Base-by-base conservation (phyloP, 768 basidiomycete species). In the Mycena pura region DNA sequence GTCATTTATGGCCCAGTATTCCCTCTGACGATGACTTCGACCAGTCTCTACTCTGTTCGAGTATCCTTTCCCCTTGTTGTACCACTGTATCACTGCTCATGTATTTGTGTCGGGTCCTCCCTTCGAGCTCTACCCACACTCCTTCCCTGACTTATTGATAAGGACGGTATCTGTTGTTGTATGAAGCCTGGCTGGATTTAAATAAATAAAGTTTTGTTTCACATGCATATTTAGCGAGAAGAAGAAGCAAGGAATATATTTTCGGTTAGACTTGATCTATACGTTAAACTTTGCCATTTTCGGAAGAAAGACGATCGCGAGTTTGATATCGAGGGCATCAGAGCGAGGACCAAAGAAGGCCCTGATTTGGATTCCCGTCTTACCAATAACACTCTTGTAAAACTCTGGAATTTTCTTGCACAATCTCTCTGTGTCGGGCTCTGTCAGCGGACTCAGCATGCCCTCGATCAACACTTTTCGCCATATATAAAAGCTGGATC, bases 1-100 rank as follows among this genome's bases (percentile, higher is more conserved):
- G 6, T 54, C 60, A 14, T 66, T 66, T 28, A 59, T 62, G 60
- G 47, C 48, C 4, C 60, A 66, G 55, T 62, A 66, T 32, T 66
- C 60, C 21, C 60, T 62, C 24, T 62, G 44, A 62, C 9, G 5
- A 8, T 54, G 8, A 6, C 27, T 32, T 11, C 8, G 36, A n/a
- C n/a, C n/a, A 31, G 13, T 49, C 34, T 19, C 22, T 28, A 8
- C 36, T 21, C 34, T 15, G 27, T 45, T n/a, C n/a, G n/a, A n/a
- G n/a, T n/a, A n/a, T n/a, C n/a, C n/a, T n/a, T n/a, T n/a, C n/a
- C n/a, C n/a, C n/a, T n/a, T 62, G 61, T 57, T 62, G 61, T 62
- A 62, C 32, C 45, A 56, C 44, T 62, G 61, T 62, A 62, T 62
- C 29, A 62, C 44, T 49, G 49, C 53, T 47, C 34, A 17, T 49